phyloP scores from a whole-genome alignment of 164 flowering plant genomes.

The Amborella trichopoda region DNA sequence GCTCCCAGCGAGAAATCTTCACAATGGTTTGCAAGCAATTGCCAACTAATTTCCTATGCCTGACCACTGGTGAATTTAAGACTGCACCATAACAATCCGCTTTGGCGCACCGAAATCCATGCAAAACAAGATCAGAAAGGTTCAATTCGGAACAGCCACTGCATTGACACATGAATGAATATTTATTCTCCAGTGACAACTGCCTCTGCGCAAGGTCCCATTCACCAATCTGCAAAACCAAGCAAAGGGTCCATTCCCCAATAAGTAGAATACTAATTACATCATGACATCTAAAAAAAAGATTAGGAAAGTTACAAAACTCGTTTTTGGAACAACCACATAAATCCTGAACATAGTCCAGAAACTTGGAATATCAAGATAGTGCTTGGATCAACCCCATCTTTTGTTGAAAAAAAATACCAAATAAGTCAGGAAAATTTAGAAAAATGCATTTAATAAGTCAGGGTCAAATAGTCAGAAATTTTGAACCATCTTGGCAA shows the following conservation, averaged over 20 bases:
- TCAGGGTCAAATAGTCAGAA: background rate
- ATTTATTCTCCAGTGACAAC: constrained; percentile 43
- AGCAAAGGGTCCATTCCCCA: background rate
- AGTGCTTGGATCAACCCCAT: background rate
- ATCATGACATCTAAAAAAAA: background rate
- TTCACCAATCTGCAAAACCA: constrained; percentile 62
- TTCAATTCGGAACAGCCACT: constrained; percentile 54
- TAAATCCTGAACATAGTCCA: background rate
- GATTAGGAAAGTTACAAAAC: background rate
- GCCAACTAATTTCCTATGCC: constrained; percentile 21
- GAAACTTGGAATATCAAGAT: background rate
- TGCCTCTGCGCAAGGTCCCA: constrained; percentile 48
- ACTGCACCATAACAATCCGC: constrained; percentile 58
- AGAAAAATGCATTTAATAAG: background rate
- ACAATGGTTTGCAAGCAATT: constrained; percentile 10
- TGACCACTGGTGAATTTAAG: constrained; percentile 18
- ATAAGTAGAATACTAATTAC: background rate
- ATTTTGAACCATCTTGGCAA: too few relatives aligned
- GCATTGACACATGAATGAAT: constrained; percentile 67
- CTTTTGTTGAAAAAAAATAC: background rate
- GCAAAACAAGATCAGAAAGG: constrained; percentile 58
- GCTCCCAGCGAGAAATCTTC: constrained; percentile 8
- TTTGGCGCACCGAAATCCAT: constrained; percentile 49
- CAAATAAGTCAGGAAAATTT: background rate
- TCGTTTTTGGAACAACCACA: background rate